These are phyloP conservation scores for Hippophae gyantsensis DNA, from an alignment of 306 rosid species.

Conservation along the genomic window DNA sequence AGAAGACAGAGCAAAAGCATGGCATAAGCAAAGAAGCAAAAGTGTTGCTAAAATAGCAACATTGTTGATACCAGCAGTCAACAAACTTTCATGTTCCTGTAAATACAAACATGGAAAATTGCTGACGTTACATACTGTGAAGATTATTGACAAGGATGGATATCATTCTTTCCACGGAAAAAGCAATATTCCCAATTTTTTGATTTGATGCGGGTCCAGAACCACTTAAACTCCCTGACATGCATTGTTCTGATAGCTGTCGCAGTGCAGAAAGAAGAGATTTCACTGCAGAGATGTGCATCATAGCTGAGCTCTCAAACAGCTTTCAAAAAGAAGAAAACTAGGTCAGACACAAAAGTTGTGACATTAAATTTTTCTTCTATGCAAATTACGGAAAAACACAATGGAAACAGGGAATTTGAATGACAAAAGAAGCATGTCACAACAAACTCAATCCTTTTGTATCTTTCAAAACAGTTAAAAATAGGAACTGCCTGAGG, in stretches of 20 bases:
- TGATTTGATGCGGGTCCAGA: slow-evolving; percentile 61
- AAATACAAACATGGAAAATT: slow-evolving; percentile 5
- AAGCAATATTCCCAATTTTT: slow-evolving; percentile 76
- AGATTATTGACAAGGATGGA: slow-evolving; percentile 86
- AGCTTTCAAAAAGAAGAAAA: slow-evolving; percentile 46
- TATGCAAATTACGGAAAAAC: background rate
- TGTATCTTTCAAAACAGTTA: background rate
- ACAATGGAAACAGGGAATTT: background rate
- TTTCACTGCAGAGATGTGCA: slow-evolving; percentile 83
- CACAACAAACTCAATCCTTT: background rate
- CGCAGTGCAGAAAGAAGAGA: slow-evolving; percentile 86
- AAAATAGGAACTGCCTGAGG: background rate
- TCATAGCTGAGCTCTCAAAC: slow-evolving; percentile 91
- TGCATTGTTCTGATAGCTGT: slow-evolving; percentile 82
- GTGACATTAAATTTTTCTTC: background rate
- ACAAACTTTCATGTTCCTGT: background rate
- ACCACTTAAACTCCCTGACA: slow-evolving; percentile 50
- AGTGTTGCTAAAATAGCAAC: too few species aligned
- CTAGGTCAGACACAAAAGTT: slow-evolving; percentile 20
- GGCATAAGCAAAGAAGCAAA: background rate
- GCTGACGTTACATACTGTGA: slow-evolving; percentile 60
- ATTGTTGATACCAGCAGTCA: background rate
- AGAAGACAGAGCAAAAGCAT: background rate
- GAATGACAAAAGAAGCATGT: background rate
- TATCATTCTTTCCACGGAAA: slow-evolving; percentile 94